A percentile compares a stretch with the other conserved stretches of the same genome.
These are phyloP conservation scores for Hymenochaete sp. DNA, from an alignment of 1,284 basidiomycete genomes.

Conservation along the genomic window DNA sequence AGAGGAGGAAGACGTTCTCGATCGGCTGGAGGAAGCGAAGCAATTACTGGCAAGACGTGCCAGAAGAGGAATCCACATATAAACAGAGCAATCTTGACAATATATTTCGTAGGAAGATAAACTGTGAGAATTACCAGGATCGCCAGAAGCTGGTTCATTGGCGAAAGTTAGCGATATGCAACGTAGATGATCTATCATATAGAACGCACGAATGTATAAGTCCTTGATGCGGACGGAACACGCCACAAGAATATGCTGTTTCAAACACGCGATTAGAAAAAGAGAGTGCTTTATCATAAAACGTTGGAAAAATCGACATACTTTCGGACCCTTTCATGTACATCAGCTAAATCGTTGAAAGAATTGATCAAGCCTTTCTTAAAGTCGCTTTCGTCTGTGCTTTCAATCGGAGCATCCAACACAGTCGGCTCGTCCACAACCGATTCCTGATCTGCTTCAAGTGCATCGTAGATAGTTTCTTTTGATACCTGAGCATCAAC, in stretches of 20 bases:
- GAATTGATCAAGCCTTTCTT: constrained; percentile 35
- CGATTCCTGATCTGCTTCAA: constrained; percentile 7
- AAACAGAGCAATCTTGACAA: constrained; percentile 41
- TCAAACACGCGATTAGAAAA: background rate
- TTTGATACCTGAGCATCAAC: no score
- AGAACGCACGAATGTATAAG: constrained; percentile 39
- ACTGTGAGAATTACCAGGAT: constrained; percentile 33
- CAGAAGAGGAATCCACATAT: constrained; percentile 47
- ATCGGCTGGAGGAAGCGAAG: constrained; percentile 39
- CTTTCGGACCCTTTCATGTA: constrained; percentile 63
- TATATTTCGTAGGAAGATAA: constrained; percentile 40
- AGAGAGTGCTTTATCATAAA: background rate
- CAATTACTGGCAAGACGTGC: constrained; percentile 53
- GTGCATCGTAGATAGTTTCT: no score
- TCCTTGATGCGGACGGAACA: constrained; percentile 37
- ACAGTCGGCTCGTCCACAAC: constrained; percentile 22
- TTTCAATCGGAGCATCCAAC: constrained; percentile 29
- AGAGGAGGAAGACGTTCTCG: constrained; percentile 38
- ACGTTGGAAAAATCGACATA: constrained; percentile 28
- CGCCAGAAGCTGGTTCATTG: constrained; percentile 31
- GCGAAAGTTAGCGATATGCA: constrained; percentile 6
- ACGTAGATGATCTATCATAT: background rate
- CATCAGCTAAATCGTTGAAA: constrained; percentile 43
- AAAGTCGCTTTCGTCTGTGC: constrained; percentile 34
- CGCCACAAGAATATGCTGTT: constrained; percentile 58